These are phyloP conservation scores for Iberis pinnata DNA, from an alignment of 345 rosid species.

Conservation along the genomic window DNA sequence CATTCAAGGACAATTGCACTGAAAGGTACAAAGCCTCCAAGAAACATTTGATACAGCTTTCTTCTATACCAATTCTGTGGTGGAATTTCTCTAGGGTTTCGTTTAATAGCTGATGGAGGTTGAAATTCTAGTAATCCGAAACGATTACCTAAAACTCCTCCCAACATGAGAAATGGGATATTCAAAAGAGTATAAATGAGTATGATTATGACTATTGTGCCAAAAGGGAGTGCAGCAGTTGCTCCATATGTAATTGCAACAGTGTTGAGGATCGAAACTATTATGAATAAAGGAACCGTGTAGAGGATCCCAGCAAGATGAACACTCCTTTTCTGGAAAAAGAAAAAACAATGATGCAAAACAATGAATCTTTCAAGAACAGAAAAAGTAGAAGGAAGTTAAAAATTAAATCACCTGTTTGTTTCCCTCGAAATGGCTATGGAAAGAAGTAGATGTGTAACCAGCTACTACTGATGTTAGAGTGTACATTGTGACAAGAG, in stretches of 20 bases:
- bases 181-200: constrained; percentile 39
- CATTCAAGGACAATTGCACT: constrained; percentile 65
- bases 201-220: constrained; percentile 57
- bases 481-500: constrained; percentile 45
- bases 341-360: constrained; percentile 8
- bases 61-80: constrained; percentile 51
- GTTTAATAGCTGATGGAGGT: constrained; percentile 50
- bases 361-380: not conserved
- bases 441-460: constrained; percentile 58
- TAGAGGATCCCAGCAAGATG: constrained; percentile 56
- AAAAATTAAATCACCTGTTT: constrained; percentile 56
- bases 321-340: constrained; percentile 59
- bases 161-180: constrained; percentile 63
- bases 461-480: constrained; percentile 72
- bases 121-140: constrained; percentile 50
- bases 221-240: constrained; percentile 73
- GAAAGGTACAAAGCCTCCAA: constrained; percentile 66
- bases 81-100: constrained; percentile 58
- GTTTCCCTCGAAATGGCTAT: constrained; percentile 48
- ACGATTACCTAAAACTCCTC: constrained; percentile 55
- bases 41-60: constrained; percentile 58
- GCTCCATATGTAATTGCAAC: constrained; percentile 61
- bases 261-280: constrained; percentile 46
- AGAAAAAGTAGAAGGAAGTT: not conserved
- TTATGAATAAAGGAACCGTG: constrained; percentile 46